phyloP scores from a whole-genome alignment of 495 filamentous ascomycete genomes.

The Melanomma pulvis-pyrius region DNA sequence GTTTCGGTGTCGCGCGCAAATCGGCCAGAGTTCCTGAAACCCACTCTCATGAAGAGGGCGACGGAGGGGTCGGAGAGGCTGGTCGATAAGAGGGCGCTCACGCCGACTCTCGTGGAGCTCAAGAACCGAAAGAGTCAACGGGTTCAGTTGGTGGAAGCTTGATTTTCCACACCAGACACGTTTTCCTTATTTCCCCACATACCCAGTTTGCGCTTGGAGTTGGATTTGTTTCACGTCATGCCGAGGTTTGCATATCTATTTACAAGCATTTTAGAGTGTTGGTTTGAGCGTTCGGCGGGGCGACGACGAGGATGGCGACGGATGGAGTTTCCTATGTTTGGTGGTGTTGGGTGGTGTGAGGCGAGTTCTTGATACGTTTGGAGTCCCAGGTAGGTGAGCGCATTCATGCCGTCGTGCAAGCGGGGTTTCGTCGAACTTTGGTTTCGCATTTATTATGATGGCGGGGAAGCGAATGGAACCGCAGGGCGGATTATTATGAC shows the following conservation, averaged over 20 bases:
- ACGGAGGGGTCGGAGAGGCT: conserved; percentile 24
- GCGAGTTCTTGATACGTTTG: conserved; percentile 20
- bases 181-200: not conserved
- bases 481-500: not conserved
- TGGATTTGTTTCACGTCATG: not conserved
- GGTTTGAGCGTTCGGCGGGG: not conserved
- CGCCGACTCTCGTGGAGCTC: conserved; percentile 36
- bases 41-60: not conserved
- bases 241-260: not conserved
- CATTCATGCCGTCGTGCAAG: not conserved
- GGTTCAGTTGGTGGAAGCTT: conserved; percentile 36
- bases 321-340: not conserved
- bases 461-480: not conserved
- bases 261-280: not conserved
- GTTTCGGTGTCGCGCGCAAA: conserved; percentile 33
- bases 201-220: conserved; percentile 6
- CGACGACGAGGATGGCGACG: not conserved
- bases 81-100: conserved; percentile 32
- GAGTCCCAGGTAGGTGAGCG: conserved; percentile 13
- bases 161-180: not conserved
- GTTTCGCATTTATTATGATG: not conserved
- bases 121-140: conserved; percentile 37
- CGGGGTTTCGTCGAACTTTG: not conserved
- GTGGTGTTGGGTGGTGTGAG: not conserved
- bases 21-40: conserved; percentile 22